Conservation (phyloP, 2,329 filamentous ascomycete genomes). For the Rhinocladiella similis region DNA sequence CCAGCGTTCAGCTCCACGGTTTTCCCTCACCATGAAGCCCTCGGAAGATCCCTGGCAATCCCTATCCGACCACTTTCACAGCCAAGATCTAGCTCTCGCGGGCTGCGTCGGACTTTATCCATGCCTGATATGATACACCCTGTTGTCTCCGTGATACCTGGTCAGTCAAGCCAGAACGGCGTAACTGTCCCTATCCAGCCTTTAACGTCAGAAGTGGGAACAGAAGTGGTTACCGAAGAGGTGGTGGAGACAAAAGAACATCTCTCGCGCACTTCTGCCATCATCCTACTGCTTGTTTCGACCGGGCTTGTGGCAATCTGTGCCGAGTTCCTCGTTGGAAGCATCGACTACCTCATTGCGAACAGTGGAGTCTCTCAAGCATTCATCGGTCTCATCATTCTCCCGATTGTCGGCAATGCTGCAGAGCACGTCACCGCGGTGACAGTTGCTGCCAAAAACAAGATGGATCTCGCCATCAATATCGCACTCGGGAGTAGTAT, state of each 20-base stretch:
- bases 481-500: slow-evolving; percentile 71
- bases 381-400: slow-evolving; percentile 70
- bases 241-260: slow-evolving; percentile 32
- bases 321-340: slow-evolving; percentile 69
- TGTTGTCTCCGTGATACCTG: slow-evolving; percentile 18
- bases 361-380: slow-evolving; percentile 60
- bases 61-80: slow-evolving; percentile 28
- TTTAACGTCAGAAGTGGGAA: slow-evolving; percentile 30
- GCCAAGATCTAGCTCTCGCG: slow-evolving; percentile 45
- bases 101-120: slow-evolving; percentile 66
- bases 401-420: slow-evolving; percentile 72
- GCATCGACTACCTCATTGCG: slow-evolving; percentile 64
- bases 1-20: slow-evolving; percentile 26
- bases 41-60: slow-evolving; percentile 24
- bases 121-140: slow-evolving; percentile 67
- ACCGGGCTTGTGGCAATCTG: slow-evolving; percentile 68
- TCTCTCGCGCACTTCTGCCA: slow-evolving; percentile 46
- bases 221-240: slow-evolving; percentile 33
- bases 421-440: slow-evolving; percentile 73
- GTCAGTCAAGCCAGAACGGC: background rate
- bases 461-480: slow-evolving; percentile 74
- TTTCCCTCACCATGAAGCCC: slow-evolving; percentile 29
- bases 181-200: slow-evolving; percentile 49
- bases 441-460: slow-evolving; percentile 70
- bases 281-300: slow-evolving; percentile 63